A percentile compares a stretch with the other conserved stretches of the same genome.
Conservation (phyloP, 2,329 filamentous ascomycete genomes). For the Hyphodiscus sp. region DNA sequence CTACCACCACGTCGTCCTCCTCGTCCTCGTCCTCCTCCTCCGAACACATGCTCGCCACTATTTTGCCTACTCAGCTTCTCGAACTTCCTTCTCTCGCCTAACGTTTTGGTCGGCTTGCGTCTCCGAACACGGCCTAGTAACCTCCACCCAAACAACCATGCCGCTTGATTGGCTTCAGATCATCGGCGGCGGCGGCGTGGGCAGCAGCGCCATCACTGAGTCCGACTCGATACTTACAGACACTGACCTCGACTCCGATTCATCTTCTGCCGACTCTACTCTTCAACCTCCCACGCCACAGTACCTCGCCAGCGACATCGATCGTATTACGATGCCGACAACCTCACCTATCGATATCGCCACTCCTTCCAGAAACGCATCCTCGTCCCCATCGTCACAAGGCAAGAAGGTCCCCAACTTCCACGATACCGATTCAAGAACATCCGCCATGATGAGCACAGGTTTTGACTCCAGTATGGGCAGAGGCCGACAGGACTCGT, state of each 20-base stretch:
- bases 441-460: constrained; percentile 49
- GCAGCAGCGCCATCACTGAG: background rate
- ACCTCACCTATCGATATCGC: constrained; percentile 31
- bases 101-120: too few species aligned
- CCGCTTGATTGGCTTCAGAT: background rate
- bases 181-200: too few species aligned
- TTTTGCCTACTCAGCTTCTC: too few species aligned
- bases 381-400: constrained; percentile 34
- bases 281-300: constrained; percentile 11
- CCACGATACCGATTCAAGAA: constrained; percentile 25
- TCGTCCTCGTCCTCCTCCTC: too few species aligned
- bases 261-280: constrained; percentile 6
- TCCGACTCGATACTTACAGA: background rate
- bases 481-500: constrained; percentile 52
- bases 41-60: too few species aligned
- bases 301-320: background rate
- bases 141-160: background rate
- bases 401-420: constrained; percentile 21
- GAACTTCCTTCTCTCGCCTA: background rate
- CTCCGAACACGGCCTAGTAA: background rate
- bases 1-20: too few species aligned
- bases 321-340: constrained; percentile 25
- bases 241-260: constrained; percentile 5
- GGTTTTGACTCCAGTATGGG: constrained; percentile 50
- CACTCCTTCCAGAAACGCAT: constrained; percentile 28